Percentiles rank a stretch among this genome's conserved stretches.
These are phyloP conservation scores for Rhodamnia rubescens DNA, from an alignment of 345 rosid genomes.

Conservation along the genomic window DNA sequence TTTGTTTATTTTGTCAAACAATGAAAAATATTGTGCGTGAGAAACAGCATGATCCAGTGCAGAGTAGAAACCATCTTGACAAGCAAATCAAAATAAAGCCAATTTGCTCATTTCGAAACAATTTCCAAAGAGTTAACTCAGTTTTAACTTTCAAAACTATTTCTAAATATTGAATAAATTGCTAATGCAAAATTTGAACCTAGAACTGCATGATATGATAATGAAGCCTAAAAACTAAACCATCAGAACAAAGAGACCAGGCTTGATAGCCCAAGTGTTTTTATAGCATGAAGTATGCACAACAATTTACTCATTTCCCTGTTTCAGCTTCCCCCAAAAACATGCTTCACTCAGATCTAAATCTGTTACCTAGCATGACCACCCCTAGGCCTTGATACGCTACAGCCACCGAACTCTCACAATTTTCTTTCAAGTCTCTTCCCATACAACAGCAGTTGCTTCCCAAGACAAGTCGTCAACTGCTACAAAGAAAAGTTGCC, in stretches of 20 bases:
- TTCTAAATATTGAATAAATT: neutral
- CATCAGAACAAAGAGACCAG: neutral
- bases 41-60: neutral
- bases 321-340: neutral
- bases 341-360: neutral
- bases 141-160: neutral
- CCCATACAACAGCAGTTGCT: neutral
- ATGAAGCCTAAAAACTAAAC: neutral
- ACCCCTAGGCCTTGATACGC: neutral
- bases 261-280: neutral
- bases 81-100: neutral
- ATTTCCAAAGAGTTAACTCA: too few species aligned
- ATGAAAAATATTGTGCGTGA: neutral
- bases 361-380: neutral
- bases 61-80: neutral
- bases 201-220: neutral
- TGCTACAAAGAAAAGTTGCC: neutral
- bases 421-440: neutral
- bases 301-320: neutral
- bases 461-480: neutral
- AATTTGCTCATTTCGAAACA: neutral
- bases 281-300: neutral
- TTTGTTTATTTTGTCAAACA: neutral
- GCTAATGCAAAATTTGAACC: neutral
- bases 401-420: neutral